Base-by-base conservation (phyloP, 139 green algal species). In the Bryopsis sp. region DNA sequence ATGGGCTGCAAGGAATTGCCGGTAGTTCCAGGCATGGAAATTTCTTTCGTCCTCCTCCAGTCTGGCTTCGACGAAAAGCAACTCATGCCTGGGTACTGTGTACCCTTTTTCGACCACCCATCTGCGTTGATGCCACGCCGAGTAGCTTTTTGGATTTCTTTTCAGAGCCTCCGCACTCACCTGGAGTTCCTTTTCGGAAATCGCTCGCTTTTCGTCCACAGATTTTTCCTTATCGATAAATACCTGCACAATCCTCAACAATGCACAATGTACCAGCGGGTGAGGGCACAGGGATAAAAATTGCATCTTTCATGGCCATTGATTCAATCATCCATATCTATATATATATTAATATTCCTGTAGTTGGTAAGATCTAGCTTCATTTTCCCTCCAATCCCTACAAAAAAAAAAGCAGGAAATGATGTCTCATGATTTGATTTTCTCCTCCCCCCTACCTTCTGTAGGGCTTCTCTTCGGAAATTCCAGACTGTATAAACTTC, bases 401-500 rank as follows among this genome's bases (percentile, higher is more conserved):
- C 88, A 0, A 31, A 72, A 0, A 76, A 64, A 1, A 59, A 78
- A 0, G 78, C 81, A 0, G 39, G 43, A n/a, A n/a, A n/a, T n/a
- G n/a, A n/a, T n/a, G n/a, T n/a, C 26, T 77, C 33, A 26, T 82
- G 83, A 34, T 59, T 74, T 34, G 81, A 76, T 2, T 75, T 76
- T 6, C 85, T 81, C 2, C 47, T 74, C n/a, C 74, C 43, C 65
- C 90, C 70, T 32, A 76, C 76, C 2, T 72, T 46, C 22, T 47
- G 39, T 39, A 95, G 71, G 1, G 80, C 81, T 71, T 91, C 83
- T 0, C 88, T 74, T 4, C 91, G 72, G 43, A 85, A 92, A 75
- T 96, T 96, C 93, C 93, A 98, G 3, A 91, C 82, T 0, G 89
- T 96, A 78, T 95, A 97, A 48, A 93, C 81, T 77, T 98, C 88